Percentiles rank a stretch among this genome's conserved stretches.
Conservation (phyloP, 116 monocot genomes). For the Cymodocea nodosa region DNA sequence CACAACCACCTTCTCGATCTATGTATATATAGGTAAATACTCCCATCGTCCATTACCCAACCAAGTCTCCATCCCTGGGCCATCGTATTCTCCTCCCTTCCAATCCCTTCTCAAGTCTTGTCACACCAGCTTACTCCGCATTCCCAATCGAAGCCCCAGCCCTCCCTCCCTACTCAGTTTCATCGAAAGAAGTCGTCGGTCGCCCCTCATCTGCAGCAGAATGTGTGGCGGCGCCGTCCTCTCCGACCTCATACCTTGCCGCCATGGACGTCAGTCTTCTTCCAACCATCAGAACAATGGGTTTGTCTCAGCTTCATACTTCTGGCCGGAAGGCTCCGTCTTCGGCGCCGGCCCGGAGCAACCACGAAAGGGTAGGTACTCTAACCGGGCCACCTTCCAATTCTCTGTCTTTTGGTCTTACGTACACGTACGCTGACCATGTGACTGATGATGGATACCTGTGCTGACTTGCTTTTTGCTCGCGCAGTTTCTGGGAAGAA, state of each 20-base stretch:
- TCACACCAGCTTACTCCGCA: neutral
- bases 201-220: neutral
- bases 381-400: neutral
- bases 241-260: constrained; percentile 28
- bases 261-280: neutral
- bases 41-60: no score
- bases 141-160: neutral
- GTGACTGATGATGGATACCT: no score
- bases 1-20: no score
- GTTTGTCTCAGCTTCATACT: constrained; percentile 3
- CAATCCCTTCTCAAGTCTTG: neutral
- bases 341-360: neutral
- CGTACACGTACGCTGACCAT: neutral
- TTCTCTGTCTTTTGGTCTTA: neutral
- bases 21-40: no score
- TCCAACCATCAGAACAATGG: constrained; percentile 1
- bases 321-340: constrained; percentile 1
- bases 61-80: no score
- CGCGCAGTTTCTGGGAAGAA: constrained; percentile 10
- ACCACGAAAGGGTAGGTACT: neutral
- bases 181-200: no score
- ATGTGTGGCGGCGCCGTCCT: constrained; percentile 59
- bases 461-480: no score
- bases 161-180: no score
- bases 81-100: neutral